Evolutionary conservation across 2,329 filamentous ascomycete species (phyloP).

Genomic region (Dactylellina haptotyla): DNA sequence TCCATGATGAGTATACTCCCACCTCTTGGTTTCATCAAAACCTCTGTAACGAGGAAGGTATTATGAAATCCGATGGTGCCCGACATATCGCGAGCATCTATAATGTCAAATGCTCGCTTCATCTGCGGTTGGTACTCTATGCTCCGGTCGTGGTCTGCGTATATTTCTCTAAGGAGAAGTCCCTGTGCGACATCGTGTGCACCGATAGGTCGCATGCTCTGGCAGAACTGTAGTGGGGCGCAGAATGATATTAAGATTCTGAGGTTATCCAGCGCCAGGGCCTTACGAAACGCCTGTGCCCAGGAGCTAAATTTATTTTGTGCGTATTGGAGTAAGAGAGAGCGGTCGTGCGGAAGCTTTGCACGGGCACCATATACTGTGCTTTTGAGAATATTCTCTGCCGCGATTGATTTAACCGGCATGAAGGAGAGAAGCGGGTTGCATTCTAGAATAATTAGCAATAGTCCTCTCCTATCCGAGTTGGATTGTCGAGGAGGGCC

Average conservation of each 20-base stretch:
- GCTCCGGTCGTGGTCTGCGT: neutral
- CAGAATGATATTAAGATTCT: neutral
- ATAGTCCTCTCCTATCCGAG: neutral
- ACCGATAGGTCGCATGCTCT: neutral
- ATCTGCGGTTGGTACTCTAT: neutral
- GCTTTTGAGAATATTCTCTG: neutral
- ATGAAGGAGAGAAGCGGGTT: slow-evolving; percentile 1
- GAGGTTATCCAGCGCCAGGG: neutral
- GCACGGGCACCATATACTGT: too few relatives aligned
- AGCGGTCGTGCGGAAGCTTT: neutral
- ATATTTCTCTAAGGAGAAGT: slow-evolving; percentile 4
- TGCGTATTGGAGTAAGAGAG: neutral
- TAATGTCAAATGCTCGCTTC: neutral
- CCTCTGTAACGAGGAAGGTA: neutral
- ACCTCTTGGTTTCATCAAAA: neutral
- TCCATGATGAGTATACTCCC: neutral
- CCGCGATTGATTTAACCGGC: neutral
- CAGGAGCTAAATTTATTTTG: neutral
- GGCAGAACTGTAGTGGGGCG: neutral
- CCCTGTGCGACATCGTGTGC: neutral
- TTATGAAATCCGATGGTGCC: neutral
- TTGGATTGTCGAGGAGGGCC: neutral
- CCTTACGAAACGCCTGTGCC: neutral
- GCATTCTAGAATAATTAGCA: neutral
- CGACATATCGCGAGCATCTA: neutral